These are phyloP conservation scores for Aspergillus amoenus DNA, from an alignment of 2,329 filamentous ascomycete species.

Conservation along the genomic window DNA sequence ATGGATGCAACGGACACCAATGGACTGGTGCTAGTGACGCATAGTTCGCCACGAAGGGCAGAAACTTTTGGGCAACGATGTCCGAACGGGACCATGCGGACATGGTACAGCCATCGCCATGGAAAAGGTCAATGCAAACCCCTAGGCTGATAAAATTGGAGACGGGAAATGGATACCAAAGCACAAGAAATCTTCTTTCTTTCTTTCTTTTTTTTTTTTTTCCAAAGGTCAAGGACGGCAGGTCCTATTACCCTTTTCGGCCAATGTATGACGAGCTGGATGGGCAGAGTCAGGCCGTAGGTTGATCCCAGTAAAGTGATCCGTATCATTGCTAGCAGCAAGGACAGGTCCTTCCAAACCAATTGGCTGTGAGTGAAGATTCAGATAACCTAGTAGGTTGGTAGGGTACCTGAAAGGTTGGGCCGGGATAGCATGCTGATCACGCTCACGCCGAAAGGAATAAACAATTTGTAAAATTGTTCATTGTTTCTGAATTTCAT, in stretches of 20 bases:
- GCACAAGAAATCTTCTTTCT: constrained; percentile 12
- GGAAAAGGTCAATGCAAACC: constrained; percentile 8
- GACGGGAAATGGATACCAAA: not conserved
- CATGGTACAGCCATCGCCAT: constrained; percentile 20
- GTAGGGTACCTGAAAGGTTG: constrained; percentile 17
- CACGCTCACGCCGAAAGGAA: constrained; percentile 10
- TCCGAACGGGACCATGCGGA: constrained; percentile 32
- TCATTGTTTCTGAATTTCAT: constrained; percentile 6
- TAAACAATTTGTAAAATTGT: constrained; percentile 6
- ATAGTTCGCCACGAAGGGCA: constrained; percentile 30
- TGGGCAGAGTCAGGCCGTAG: not conserved
- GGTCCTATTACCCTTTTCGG: constrained; percentile 19
- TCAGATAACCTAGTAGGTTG: constrained; percentile 12
- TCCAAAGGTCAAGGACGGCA: constrained; percentile 18
- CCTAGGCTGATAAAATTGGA: constrained; percentile 13
- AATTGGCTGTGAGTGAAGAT: constrained; percentile 22
- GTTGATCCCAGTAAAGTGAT: constrained; percentile 13
- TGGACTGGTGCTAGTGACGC: constrained; percentile 32
- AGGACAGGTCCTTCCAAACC: constrained; percentile 15
- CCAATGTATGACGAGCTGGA: constrained; percentile 8
- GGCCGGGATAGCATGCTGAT: constrained; percentile 9
- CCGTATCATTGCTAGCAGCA: constrained; percentile 19
- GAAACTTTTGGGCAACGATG: constrained; percentile 26
- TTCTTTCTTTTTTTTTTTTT: no score
- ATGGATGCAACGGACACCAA: constrained; percentile 27